Evolutionary conservation across 768 basidiomycete genomes (phyloP).

Genomic region (Pisolithus orientalis): DNA sequence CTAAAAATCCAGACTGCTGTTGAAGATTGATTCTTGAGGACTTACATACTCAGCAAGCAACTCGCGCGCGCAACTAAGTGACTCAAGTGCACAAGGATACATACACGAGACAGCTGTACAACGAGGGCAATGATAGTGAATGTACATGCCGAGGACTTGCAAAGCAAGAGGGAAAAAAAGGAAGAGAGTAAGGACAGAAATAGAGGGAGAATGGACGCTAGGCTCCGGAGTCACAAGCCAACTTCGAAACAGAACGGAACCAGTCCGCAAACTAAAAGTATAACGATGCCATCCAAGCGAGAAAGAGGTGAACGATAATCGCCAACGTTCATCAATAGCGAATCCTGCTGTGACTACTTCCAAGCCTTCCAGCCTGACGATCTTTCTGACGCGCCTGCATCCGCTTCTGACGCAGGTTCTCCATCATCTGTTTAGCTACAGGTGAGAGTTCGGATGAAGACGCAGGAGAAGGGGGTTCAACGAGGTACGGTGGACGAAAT

Average conservation of each 20-base stretch:
- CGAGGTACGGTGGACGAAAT: slow-evolving; percentile 25
- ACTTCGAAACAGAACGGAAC: neutral
- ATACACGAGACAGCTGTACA: neutral
- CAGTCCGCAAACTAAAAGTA: slow-evolving; percentile 7
- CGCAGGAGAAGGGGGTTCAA: slow-evolving; percentile 49
- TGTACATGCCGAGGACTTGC: neutral
- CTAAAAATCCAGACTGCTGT: too few species aligned
- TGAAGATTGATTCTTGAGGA: too few species aligned
- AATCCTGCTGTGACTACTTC: slow-evolving; percentile 26
- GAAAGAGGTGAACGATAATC: neutral
- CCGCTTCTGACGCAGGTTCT: slow-evolving; percentile 43
- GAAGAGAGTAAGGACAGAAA: neutral
- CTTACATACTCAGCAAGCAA: too few species aligned
- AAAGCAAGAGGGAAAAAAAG: neutral
- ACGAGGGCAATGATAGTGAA: neutral
- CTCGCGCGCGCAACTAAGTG: too few species aligned
- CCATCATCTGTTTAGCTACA: slow-evolving; percentile 61
- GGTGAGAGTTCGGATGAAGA: slow-evolving; percentile 73
- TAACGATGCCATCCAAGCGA: slow-evolving; percentile 7
- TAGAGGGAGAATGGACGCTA: neutral
- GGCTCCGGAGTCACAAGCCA: slow-evolving; percentile 3
- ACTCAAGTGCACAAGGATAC: neutral
- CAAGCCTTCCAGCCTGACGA: slow-evolving; percentile 23
- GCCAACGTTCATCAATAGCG: slow-evolving; percentile 21
- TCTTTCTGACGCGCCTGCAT: slow-evolving; percentile 28